Evolutionary conservation across 1,284 basidiomycete genomes (phyloP).

Genomic region (Boletus semigastroideus): DNA sequence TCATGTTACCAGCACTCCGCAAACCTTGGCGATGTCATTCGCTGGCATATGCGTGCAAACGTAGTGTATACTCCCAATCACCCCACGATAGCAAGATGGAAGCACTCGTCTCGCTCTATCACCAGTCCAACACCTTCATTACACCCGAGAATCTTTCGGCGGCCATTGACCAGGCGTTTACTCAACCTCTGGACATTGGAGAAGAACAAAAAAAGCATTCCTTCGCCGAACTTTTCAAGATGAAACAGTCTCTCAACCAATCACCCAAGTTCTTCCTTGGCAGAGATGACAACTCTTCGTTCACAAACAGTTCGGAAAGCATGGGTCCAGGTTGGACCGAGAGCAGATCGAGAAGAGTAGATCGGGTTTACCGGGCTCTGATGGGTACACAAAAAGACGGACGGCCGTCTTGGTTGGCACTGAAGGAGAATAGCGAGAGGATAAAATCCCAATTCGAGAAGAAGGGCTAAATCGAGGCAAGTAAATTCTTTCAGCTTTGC

Average conservation of each 20-base stretch:
- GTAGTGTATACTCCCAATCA: slow-evolving; percentile 22
- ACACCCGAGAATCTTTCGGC: slow-evolving; percentile 63
- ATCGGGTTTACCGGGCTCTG: slow-evolving; percentile 53
- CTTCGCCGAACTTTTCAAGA: slow-evolving; percentile 17
- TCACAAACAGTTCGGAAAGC: slow-evolving; percentile 8
- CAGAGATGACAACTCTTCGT: slow-evolving; percentile 15
- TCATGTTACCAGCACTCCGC: slow-evolving; percentile 13
- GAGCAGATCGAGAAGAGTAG: slow-evolving; percentile 39
- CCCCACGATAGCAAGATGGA: slow-evolving; percentile 55
- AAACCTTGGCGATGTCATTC: slow-evolving; percentile 7
- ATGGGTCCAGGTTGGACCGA: slow-evolving; percentile 41
- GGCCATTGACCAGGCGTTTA: slow-evolving; percentile 65
- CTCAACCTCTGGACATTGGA: slow-evolving; percentile 15
- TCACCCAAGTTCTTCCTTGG: slow-evolving; percentile 43
- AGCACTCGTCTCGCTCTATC: slow-evolving; percentile 70
- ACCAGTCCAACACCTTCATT: slow-evolving; percentile 64
- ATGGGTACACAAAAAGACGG: slow-evolving; percentile 51
- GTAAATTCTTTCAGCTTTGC: neutral
- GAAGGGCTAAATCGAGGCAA: slow-evolving; percentile 43
- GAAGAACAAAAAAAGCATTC: slow-evolving; percentile 22
- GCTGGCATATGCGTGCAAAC: slow-evolving; percentile 12
- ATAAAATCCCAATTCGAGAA: slow-evolving; percentile 30
- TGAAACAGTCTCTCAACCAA: slow-evolving; percentile 28
- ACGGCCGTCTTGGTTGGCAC: slow-evolving; percentile 53
- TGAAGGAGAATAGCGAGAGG: slow-evolving; percentile 48